phyloP scores from a whole-genome alignment of 176 grass and related monocot species.

The Triticum aestivum region IWGSC_CS_RefSeq_v2.1 NC_057796.1:23876117-23876616 shows the following conservation, averaged over 20 bases:
- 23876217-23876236: conserved; percentile 9
- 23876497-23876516: not conserved
- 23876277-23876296: conserved; percentile 39
- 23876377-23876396: not conserved
- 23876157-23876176: conserved; percentile 19
- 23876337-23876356: conserved; percentile 16
- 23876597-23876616: not conserved
- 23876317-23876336: conserved; percentile 34
- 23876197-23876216: not conserved
- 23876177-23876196: not conserved
- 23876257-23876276: conserved; percentile 30
- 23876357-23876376: conserved; percentile 15
- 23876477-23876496: not conserved
- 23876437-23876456: not conserved
- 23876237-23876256: conserved; percentile 14
- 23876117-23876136: not conserved
- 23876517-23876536: not conserved
- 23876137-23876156: conserved; percentile 13
- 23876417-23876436: not conserved
- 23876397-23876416: not conserved
- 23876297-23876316: conserved; percentile 29
- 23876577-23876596: not conserved
- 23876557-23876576: not conserved
- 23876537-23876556: not conserved
- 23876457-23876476: not conserved